Conservation (phyloP, 2,329 filamentous ascomycete genomes). For the Parascedosporium putredinis region DNA sequence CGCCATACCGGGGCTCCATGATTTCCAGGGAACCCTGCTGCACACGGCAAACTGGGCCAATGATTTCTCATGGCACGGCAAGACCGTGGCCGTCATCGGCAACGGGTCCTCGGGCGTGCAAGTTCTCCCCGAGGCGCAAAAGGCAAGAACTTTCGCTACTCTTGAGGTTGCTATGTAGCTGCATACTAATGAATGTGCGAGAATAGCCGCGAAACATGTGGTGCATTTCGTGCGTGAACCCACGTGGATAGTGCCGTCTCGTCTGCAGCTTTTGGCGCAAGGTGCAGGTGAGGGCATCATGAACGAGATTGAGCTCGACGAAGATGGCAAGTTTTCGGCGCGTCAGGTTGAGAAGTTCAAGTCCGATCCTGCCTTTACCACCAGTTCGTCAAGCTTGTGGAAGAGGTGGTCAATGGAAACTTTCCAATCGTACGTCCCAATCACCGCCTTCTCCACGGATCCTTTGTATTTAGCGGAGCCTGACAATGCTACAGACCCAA, state of each 20-base stretch:
- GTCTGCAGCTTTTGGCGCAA: conserved; percentile 20
- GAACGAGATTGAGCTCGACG: conserved; percentile 16
- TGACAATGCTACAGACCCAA: too few species aligned
- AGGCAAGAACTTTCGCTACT: conserved; percentile 21
- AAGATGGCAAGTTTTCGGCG: conserved; percentile 14
- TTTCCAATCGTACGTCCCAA: too few species aligned
- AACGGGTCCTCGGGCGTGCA: conserved; percentile 46
- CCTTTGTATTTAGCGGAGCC: too few species aligned
- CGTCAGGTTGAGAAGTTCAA: conserved; percentile 36
- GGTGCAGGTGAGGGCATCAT: conserved; percentile 22
- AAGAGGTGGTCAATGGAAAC: too few species aligned
- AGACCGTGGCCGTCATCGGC: conserved; percentile 45
- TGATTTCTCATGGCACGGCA: conserved; percentile 35
- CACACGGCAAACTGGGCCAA: conserved; percentile 45
- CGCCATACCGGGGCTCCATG: conserved; percentile 31
- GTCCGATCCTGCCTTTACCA: conserved; percentile 31
- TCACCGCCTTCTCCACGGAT: too few species aligned
- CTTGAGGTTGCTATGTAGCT: too few species aligned
- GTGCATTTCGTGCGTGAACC: conserved; percentile 32
- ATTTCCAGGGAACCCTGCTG: conserved; percentile 36
- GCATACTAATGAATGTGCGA: too few species aligned
- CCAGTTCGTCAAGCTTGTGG: too few species aligned
- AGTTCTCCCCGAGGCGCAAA: conserved; percentile 39
- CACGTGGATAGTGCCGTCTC: conserved; percentile 30
- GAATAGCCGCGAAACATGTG: too few species aligned